phyloP scores from a whole-genome alignment of 2,329 filamentous ascomycete genomes.

The Herpotrichia juniperi region DNA sequence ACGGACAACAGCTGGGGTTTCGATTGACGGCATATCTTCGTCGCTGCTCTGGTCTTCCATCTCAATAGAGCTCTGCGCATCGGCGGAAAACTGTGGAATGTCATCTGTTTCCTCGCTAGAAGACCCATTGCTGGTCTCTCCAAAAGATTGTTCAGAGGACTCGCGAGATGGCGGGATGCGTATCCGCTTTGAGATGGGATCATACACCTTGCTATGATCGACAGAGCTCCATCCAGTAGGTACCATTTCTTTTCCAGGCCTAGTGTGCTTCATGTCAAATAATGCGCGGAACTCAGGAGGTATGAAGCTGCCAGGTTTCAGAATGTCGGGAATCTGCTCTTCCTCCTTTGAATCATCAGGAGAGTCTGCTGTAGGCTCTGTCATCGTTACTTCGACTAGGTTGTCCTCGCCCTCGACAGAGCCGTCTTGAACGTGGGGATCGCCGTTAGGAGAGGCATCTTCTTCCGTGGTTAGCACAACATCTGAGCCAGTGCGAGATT shows the following conservation, averaged over 20 bases:
- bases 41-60: slow-evolving; percentile 42
- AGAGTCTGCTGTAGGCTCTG: slow-evolving; percentile 58
- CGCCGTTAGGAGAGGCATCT: slow-evolving; percentile 69
- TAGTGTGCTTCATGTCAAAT: slow-evolving; percentile 76
- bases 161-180: slow-evolving; percentile 37
- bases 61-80: slow-evolving; percentile 35
- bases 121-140: slow-evolving; percentile 29
- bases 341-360: slow-evolving; percentile 26
- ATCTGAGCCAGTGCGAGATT: slow-evolving; percentile 66
- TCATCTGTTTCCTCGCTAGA: slow-evolving; percentile 44
- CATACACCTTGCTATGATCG: slow-evolving; percentile 64
- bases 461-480: slow-evolving; percentile 69
- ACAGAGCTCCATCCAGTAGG: slow-evolving; percentile 73
- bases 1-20: slow-evolving; percentile 25
- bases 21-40: slow-evolving; percentile 42
- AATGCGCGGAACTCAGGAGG: slow-evolving; percentile 66
- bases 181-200: slow-evolving; percentile 58
- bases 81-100: slow-evolving; percentile 30
- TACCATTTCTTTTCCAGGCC: slow-evolving; percentile 60
- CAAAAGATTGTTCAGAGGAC: slow-evolving; percentile 41
- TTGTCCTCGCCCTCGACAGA: slow-evolving; percentile 90
- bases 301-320: slow-evolving; percentile 63
- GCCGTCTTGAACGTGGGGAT: slow-evolving; percentile 73
- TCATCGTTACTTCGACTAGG: slow-evolving; percentile 89
- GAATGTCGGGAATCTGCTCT: slow-evolving; percentile 49